These are phyloP conservation scores for Puccinia novopanici DNA, from an alignment of 1,284 basidiomycete genomes.

Conservation along the genomic window DNA sequence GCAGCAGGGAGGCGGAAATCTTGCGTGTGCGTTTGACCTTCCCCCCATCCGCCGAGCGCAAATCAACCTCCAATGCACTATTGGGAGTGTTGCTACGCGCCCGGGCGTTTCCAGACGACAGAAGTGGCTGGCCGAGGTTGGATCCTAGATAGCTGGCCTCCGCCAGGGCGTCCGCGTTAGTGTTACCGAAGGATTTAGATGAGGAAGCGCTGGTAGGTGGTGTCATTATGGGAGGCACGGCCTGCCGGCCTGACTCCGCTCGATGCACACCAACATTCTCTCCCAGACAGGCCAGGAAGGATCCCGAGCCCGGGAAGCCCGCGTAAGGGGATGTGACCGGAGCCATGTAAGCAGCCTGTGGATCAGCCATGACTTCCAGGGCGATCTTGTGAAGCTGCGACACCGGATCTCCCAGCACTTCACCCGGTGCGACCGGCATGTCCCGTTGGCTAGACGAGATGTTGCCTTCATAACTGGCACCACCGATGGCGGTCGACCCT, in stretches of 20 bases:
- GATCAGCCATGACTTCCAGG: not conserved
- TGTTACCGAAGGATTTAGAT: conserved; percentile 30
- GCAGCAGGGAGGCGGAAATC: conserved; percentile 54
- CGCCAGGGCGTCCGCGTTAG: conserved; percentile 25
- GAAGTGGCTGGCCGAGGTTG: conserved; percentile 16
- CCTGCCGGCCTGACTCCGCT: conserved; percentile 28
- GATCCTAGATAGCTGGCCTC: conserved; percentile 26
- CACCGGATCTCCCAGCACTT: conserved; percentile 87
- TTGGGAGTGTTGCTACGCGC: conserved; percentile 32
- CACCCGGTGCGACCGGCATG: conserved; percentile 64
- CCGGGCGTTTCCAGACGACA: conserved; percentile 7
- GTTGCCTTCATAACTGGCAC: conserved; percentile 70
- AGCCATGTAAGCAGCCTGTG: conserved; percentile 19
- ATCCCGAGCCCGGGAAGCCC: conserved; percentile 38
- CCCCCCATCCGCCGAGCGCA: conserved; percentile 56
- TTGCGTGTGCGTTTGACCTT: conserved; percentile 57
- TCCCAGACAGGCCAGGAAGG: conserved; percentile 52
- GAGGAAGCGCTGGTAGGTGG: conserved; percentile 49
- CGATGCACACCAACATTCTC: conserved; percentile 53
- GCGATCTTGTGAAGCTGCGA: conserved; percentile 79
- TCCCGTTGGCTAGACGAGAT: conserved; percentile 17
- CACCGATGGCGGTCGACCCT: conserved; percentile 83
- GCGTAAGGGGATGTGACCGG: conserved; percentile 20
- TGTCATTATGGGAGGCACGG: conserved; percentile 28
- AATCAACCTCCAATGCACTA: not conserved